Evolutionary conservation across 768 basidiomycete genomes (phyloP), one percentile per base, ranked within the genome.

Genomic region (Chlorophyllum brunneum): DNA sequence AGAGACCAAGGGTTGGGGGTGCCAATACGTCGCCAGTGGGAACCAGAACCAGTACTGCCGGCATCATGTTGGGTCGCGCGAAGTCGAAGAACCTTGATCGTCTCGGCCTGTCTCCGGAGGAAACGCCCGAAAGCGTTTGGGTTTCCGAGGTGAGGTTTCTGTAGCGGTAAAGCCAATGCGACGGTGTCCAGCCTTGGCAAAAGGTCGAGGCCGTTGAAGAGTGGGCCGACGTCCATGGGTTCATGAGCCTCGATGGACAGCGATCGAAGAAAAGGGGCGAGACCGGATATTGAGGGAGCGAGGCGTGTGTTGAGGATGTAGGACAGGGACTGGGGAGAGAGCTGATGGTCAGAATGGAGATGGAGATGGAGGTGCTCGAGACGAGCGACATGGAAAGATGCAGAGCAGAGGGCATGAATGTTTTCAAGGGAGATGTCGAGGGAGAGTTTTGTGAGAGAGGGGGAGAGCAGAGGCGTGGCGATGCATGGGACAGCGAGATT

Each of bases 341-440:
- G 49, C 16, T 59, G 40, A 56, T 67, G 63, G 55, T 76, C 75
- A 18, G 68, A 64, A 43, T 75, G 75, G 40, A 78, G 65, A 55
- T 68, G 65, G 23, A 78, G 65, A 33, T 71, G 68, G 24, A 78
- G 68, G 53, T 76, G 73, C 52, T 75, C 67, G 13, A 76, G 63
- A 10, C 64, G 64, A 41, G 60, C 60, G 23, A 67, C 60, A 0
- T 61, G 58, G 38, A 59, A 66, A 5, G 65, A 56, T 1, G 72
- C 67, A 1, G 57, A 54, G 37, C 73, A 59, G 20, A 76, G 62
- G n/a, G 62, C 62, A 34, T 57, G 59, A 16, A 72, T 61, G 51
- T 74, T 75, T 58, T 75, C 70, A n/a, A 74, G 61, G 9, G 73
- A 71, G 9, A 76, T 65, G 56, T 76, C 72, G 15, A 76, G 66